Conservation (phyloP, 768 basidiomycete species). For the Mycena rebaudengoi region DNA sequence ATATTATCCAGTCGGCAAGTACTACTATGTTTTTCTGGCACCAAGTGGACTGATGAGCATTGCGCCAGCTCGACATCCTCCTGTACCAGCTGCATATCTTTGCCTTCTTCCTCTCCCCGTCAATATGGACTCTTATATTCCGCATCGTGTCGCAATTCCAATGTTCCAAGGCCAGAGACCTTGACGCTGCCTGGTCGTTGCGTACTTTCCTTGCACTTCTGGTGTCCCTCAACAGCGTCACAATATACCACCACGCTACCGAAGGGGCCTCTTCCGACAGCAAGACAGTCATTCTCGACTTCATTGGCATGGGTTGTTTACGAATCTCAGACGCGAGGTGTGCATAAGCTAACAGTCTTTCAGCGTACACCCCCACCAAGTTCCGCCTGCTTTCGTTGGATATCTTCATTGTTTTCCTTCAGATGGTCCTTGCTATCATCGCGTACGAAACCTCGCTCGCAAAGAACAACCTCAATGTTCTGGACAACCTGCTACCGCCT, state of each 20-base stretch:
- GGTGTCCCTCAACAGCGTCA: slow-evolving; percentile 63
- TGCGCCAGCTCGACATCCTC: no score
- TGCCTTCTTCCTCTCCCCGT: slow-evolving; percentile 81
- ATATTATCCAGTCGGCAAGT: slow-evolving; percentile 73
- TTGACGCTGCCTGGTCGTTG: slow-evolving; percentile 70
- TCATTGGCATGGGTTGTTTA: slow-evolving; percentile 76
- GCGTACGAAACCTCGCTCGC: slow-evolving; percentile 68
- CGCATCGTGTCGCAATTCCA: slow-evolving; percentile 70
- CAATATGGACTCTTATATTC: slow-evolving; percentile 61
- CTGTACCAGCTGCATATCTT: slow-evolving; percentile 70
- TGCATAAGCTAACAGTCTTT: neutral
- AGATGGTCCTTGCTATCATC: slow-evolving; percentile 70
- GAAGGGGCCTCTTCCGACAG: slow-evolving; percentile 60
- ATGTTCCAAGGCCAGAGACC: slow-evolving; percentile 71
- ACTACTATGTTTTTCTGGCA: slow-evolving; percentile 1
- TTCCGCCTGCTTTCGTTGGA: slow-evolving; percentile 73
- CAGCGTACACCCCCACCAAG: slow-evolving; percentile 71
- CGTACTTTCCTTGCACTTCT: slow-evolving; percentile 73
- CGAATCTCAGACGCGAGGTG: neutral
- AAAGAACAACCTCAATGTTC: slow-evolving; percentile 44
- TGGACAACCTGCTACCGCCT: slow-evolving; percentile 15
- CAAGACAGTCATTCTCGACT: slow-evolving; percentile 77
- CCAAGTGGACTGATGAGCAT: slow-evolving; percentile 20
- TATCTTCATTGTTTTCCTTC: slow-evolving; percentile 70
- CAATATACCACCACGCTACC: slow-evolving; percentile 70